Conservation (phyloP, 2,329 filamentous ascomycete genomes). For the Colletotrichum sp. region DNA sequence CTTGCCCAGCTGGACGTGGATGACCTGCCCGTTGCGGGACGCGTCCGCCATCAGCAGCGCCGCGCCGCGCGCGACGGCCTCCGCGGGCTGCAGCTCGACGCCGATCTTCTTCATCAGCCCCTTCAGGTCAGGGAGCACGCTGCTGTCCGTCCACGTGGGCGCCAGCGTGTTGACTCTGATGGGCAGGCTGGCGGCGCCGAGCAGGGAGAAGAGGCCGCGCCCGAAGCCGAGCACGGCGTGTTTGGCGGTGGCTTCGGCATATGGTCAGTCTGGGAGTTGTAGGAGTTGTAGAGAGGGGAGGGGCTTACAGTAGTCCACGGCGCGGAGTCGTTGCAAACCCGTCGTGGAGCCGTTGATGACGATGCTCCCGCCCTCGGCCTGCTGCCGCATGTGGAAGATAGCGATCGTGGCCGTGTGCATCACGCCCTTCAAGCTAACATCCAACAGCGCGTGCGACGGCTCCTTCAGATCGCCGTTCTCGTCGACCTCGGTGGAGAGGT, state of each 20-base stretch:
- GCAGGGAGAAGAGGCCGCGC: constrained; percentile 46
- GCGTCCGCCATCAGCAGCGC: constrained; percentile 54
- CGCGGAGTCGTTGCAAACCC: constrained; percentile 53
- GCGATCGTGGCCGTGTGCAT: constrained; percentile 55
- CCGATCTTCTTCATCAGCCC: constrained; percentile 40
- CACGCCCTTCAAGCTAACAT: constrained; percentile 54
- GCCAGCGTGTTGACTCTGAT: constrained; percentile 56
- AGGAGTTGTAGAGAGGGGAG: accelerated
- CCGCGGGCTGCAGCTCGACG: constrained; percentile 46
- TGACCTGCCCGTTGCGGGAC: constrained; percentile 52
- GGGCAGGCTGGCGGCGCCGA: constrained; percentile 40
- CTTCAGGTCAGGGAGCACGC: constrained; percentile 44
- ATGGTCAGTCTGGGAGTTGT: not conserved
- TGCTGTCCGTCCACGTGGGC: constrained; percentile 28
- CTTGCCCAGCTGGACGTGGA: constrained; percentile 54
- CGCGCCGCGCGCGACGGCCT: constrained; percentile 52
- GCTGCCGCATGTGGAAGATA: constrained; percentile 54
- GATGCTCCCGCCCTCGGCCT: constrained; percentile 53
- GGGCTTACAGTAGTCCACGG: constrained; percentile 53
- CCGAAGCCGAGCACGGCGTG: constrained; percentile 60
- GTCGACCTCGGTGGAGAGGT: constrained; percentile 51
- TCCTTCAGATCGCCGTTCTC: constrained; percentile 52
- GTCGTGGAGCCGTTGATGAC: constrained; percentile 58
- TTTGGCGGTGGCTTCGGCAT: constrained; percentile 50
- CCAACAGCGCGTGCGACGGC: constrained; percentile 45